A percentile compares a stretch with the other conserved stretches of the same genome.
These are phyloP conservation scores for Malus sylvestris DNA, from an alignment of 306 rosid species.

Conservation along the genomic window DNA sequence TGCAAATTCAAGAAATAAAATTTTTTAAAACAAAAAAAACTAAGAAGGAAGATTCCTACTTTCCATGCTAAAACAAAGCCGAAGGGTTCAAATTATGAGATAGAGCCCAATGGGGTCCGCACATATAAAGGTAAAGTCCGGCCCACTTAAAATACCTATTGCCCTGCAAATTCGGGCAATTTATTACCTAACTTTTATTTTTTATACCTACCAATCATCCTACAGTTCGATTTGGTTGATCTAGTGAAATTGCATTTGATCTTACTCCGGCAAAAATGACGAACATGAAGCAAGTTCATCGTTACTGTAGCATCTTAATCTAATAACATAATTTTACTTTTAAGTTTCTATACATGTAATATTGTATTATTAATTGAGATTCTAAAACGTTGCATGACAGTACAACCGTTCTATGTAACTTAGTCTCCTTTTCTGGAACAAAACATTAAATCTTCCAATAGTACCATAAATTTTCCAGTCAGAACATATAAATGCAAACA, in stretches of 20 bases:
- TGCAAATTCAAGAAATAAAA: neutral
- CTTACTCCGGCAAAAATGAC: neutral
- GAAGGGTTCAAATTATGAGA: slow-evolving; percentile 5
- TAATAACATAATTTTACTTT: no score
- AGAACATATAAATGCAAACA: slow-evolving; percentile 18
- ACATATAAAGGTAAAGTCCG: neutral
- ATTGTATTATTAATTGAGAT: no score
- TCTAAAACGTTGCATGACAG: no score
- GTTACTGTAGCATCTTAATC: no score
- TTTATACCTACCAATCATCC: neutral
- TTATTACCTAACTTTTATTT: neutral
- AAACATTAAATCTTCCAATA: neutral
- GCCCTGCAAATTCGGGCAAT: neutral
- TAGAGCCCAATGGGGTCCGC: slow-evolving; percentile 7
- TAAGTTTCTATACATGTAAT: no score
- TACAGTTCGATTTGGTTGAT: no score
- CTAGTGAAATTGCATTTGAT: neutral
- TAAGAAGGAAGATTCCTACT: neutral
- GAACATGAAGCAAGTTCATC: no score
- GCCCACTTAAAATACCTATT: neutral
- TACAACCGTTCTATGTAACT: no score
- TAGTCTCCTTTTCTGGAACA: no score
- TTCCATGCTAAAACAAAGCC: slow-evolving; percentile 4
- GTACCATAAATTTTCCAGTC: slow-evolving; percentile 4
- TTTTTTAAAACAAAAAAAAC: neutral